phyloP scores from a whole-genome alignment of 164 flowering plant species.

The Cinnamomum chago region DNA sequence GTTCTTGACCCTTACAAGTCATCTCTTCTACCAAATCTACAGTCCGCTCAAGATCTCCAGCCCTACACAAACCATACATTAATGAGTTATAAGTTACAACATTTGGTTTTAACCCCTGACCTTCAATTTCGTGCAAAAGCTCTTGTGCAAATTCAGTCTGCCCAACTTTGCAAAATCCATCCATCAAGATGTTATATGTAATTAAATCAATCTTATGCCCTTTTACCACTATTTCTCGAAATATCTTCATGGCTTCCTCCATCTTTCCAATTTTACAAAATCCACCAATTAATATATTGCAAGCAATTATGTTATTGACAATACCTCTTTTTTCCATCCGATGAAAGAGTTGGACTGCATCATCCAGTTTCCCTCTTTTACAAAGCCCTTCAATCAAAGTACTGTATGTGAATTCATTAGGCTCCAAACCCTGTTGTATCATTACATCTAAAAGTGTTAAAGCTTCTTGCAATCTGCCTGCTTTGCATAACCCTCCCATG shows the following conservation, averaged over 20 bases:
- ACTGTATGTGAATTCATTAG: slow-evolving; percentile 19
- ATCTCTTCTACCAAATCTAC: slow-evolving; percentile 15
- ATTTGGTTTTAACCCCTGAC: slow-evolving; percentile 16
- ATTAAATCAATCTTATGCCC: slow-evolving; percentile 10
- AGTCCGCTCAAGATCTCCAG: slow-evolving; percentile 10
- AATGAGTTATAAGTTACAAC: slow-evolving; percentile 15
- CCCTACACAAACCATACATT: slow-evolving; percentile 13
- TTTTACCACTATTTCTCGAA: slow-evolving; percentile 7
- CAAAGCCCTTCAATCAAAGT: slow-evolving; percentile 25
- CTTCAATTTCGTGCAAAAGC: slow-evolving; percentile 15
- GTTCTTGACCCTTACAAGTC: slow-evolving; percentile 1
- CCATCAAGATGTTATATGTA: slow-evolving; percentile 22
- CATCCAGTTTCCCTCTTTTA: slow-evolving; percentile 15
- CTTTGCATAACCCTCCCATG: slow-evolving; percentile 16
- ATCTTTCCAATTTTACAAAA: slow-evolving; percentile 16
- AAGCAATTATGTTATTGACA: slow-evolving; percentile 9
- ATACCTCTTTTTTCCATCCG: slow-evolving; percentile 15
- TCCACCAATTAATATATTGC: slow-evolving; percentile 21
- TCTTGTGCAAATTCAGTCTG: slow-evolving; percentile 12
- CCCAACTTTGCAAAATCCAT: slow-evolving; percentile 19
- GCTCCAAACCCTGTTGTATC: slow-evolving; percentile 16
- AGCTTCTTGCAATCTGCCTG: slow-evolving; percentile 20
- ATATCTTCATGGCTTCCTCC: slow-evolving; percentile 16
- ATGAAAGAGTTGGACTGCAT: slow-evolving; percentile 16
- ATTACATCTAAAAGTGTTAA: slow-evolving; percentile 14